Conservation (phyloP, 352 stramenopile genomes). For the Globisporangium mamillatum region DNA sequence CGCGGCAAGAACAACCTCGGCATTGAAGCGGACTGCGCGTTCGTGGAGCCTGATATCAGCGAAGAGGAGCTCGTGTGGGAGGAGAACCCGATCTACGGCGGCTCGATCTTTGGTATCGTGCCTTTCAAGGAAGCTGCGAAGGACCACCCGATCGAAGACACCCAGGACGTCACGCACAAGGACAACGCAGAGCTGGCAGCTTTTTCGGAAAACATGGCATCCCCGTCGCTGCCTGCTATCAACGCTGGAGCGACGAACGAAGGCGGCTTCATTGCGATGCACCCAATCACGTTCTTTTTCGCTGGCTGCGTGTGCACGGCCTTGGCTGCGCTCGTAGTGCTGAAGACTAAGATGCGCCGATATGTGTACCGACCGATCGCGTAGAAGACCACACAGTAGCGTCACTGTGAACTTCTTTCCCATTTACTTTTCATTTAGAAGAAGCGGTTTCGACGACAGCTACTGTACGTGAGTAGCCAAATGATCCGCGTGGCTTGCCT, state of each 20-base stretch:
- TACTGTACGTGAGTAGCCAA: too few relatives aligned
- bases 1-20: constrained; percentile 91
- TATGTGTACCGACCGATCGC: constrained; percentile 62
- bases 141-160: constrained; percentile 87
- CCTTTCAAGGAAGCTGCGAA: constrained; percentile 73
- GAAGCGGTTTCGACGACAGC: background rate
- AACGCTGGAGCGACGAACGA: background rate
- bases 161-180: constrained; percentile 72
- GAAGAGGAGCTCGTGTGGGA: constrained; percentile 84
- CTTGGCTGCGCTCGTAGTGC: constrained; percentile 36
- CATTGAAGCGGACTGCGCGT: constrained; percentile 90
- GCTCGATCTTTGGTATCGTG: constrained; percentile 76
- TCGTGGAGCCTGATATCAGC: constrained; percentile 80
- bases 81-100: constrained; percentile 67
- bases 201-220: background rate
- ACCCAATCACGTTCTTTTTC: constrained; percentile 56
- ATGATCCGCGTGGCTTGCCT: too few relatives aligned
- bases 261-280: constrained; percentile 23
- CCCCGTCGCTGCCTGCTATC: constrained; percentile 8
- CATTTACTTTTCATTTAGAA: background rate
- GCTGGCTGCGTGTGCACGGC: constrained; percentile 55
- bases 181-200: constrained; percentile 7
- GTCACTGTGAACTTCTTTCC: background rate
- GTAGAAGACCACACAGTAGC: constrained; percentile 15
- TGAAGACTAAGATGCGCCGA: constrained; percentile 43